Conservation (phyloP, 805 yeast genomes). For the Ogataea paradorogensis region DNA sequence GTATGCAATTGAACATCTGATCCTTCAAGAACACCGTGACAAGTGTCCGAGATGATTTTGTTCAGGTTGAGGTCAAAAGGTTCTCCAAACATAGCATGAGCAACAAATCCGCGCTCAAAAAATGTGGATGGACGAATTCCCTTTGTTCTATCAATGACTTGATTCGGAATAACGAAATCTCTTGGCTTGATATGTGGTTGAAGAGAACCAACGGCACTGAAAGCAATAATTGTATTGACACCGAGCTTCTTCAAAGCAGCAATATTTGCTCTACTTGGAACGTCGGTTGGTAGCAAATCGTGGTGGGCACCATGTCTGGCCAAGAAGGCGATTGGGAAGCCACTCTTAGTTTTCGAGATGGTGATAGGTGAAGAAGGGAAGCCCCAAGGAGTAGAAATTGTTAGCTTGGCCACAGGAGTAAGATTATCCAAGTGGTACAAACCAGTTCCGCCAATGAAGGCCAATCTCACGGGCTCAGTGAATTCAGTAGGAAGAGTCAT, state of each 20-base stretch:
- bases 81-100: constrained; percentile 96
- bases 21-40: constrained; percentile 53
- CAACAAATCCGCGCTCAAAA: constrained; percentile 91
- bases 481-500: constrained; percentile 34
- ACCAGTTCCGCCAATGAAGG: constrained; percentile 98
- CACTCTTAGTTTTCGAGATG: constrained; percentile 70
- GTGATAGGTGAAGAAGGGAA: constrained; percentile 92
- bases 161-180: constrained; percentile 95
- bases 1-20: constrained; percentile 61
- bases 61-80: constrained; percentile 83
- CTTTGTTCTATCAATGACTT: constrained; percentile 94
- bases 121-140: constrained; percentile 89
- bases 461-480: constrained; percentile 69
- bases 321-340: constrained; percentile 87
- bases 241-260: constrained; percentile 91
- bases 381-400: constrained; percentile 96
- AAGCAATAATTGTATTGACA: constrained; percentile 84
- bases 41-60: constrained; percentile 57
- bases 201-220: constrained; percentile 94
- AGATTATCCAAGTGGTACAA: constrained; percentile 80
- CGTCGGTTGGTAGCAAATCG: constrained; percentile 85
- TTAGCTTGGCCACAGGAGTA: constrained; percentile 79
- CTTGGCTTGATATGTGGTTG: constrained; percentile 88
- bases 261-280: constrained; percentile 90
- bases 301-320: constrained; percentile 94